phyloP scores from a whole-genome alignment of 768 basidiomycete genomes.

The Macrocybe gigantea region DNA sequence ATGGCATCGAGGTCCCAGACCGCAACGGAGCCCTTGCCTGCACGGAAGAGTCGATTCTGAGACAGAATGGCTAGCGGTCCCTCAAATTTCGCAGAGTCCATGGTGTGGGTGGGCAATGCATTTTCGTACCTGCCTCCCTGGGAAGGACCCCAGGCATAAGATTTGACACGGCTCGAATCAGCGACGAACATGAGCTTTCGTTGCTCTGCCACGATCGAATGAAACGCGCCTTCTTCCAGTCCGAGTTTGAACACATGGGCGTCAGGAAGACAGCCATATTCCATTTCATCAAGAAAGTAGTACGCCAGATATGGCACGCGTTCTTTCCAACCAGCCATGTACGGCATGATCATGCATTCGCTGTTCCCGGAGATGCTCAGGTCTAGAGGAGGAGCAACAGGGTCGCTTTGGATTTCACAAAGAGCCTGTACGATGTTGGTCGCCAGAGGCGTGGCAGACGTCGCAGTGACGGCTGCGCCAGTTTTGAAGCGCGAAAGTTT shows the following conservation, averaged over 20 bases:
- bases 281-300: slow-evolving; percentile 2
- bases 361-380: not conserved
- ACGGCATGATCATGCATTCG: not conserved
- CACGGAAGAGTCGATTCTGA: slow-evolving; percentile 21
- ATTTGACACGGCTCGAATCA: slow-evolving; percentile 8
- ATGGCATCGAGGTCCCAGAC: slow-evolving; percentile 31
- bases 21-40: slow-evolving; percentile 24
- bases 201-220: slow-evolving; percentile 2
- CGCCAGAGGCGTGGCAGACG: not conserved
- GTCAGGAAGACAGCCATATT: not conserved
- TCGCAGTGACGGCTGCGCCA: not conserved
- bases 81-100: not conserved
- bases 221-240: slow-evolving; percentile 2
- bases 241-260: slow-evolving; percentile 3
- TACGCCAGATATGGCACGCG: slow-evolving; percentile 4
- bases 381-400: not conserved
- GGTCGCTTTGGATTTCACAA: not conserved
- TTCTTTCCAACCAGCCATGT: slow-evolving; percentile 5
- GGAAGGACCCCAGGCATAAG: slow-evolving; percentile 7
- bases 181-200: slow-evolving; percentile 9
- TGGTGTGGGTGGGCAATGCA: not conserved
- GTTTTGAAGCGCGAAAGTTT: not conserved
- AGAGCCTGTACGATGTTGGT: not conserved
- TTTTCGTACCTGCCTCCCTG: not conserved
- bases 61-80: slow-evolving; percentile 19